These are phyloP conservation scores for Xylaria flabelliformis DNA, from an alignment of 495 filamentous ascomycete species.

Conservation along the genomic window DNA sequence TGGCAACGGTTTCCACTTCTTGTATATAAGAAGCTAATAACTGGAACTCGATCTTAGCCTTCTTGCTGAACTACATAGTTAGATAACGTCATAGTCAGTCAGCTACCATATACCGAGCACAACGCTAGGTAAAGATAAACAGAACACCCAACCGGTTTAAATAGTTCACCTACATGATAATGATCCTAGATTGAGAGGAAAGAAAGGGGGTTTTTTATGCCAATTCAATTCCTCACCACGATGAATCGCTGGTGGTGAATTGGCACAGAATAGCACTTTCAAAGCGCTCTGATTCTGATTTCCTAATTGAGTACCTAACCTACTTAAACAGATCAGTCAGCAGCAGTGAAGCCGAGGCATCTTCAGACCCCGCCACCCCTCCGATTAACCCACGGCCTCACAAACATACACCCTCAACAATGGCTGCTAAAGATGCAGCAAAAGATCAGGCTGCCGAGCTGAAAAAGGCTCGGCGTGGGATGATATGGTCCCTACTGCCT, in stretches of 20 bases:
- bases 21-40: neutral
- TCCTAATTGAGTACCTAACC: constrained; percentile 1
- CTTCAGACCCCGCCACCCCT: neutral
- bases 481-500: constrained; percentile 57
- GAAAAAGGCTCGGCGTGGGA: constrained; percentile 32
- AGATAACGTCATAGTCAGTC: neutral
- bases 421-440: constrained; percentile 1
- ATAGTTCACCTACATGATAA: neutral
- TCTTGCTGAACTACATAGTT: neutral
- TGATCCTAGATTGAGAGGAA: neutral
- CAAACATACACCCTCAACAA: neutral
- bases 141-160: neutral
- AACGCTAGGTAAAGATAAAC: neutral
- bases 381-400: neutral
- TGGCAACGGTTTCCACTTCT: neutral
- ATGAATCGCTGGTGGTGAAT: constrained; percentile 7
- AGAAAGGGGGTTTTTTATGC: neutral
- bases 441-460: constrained; percentile 23
- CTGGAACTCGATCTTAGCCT: neutral
- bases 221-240: neutral
- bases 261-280: neutral
- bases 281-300: too few species aligned
- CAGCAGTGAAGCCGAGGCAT: constrained; percentile 2
- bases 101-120: neutral
- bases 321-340: neutral